Evolutionary conservation across 1,284 basidiomycete species (phyloP).

Genomic region (Termitomyces sp.): DNA sequence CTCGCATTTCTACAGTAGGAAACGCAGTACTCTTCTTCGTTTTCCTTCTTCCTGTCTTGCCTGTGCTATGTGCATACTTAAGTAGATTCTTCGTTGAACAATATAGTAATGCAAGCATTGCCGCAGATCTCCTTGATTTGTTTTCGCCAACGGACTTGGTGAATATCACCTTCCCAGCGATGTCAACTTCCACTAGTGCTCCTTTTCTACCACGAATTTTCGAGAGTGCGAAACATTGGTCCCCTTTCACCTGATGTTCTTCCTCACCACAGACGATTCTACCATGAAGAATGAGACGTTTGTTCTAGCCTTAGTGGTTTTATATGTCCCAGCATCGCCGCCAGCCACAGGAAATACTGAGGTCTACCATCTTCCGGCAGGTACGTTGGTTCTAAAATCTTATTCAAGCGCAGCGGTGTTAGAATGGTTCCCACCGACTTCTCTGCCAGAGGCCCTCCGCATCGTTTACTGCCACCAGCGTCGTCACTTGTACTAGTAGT

Average conservation of each 20-base stretch:
- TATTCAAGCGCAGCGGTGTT: constrained; percentile 36
- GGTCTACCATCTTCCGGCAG: constrained; percentile 42
- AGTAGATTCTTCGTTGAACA: constrained; percentile 17
- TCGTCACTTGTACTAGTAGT: background rate
- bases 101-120: constrained; percentile 38
- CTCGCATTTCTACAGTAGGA: background rate
- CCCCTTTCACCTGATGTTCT: too few species aligned
- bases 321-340: constrained; percentile 46
- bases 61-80: constrained; percentile 13
- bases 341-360: constrained; percentile 38
- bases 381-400: constrained; percentile 34
- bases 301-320: constrained; percentile 44
- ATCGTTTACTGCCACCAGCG: constrained; percentile 29
- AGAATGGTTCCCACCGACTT: constrained; percentile 36
- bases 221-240: too few species aligned
- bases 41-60: constrained; percentile 9
- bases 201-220: background rate
- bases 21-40: constrained; percentile 2
- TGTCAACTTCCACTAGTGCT: too few species aligned
- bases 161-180: constrained; percentile 35
- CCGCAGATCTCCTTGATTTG: constrained; percentile 38
- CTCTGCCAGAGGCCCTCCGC: constrained; percentile 43
- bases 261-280: constrained; percentile 28
- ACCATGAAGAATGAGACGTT: constrained; percentile 29
- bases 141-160: constrained; percentile 35